These are phyloP conservation scores for Zymoseptoria ardabiliae DNA, from an alignment of 2,329 filamentous ascomycete species.

Conservation along the genomic window DNA sequence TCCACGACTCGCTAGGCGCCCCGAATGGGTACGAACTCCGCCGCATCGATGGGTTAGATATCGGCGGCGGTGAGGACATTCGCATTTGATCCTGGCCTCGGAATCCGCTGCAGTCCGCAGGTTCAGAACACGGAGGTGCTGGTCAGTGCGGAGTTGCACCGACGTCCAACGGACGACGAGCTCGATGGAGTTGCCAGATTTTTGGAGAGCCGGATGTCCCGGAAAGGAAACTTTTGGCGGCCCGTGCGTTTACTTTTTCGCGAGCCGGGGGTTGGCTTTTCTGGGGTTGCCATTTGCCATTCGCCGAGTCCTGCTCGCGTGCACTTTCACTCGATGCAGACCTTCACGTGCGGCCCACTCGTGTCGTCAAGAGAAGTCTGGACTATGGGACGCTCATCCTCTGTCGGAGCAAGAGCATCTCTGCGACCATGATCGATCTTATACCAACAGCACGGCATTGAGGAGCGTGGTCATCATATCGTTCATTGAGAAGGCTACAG, in stretches of 20 bases:
- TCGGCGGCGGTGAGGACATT: neutral
- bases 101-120: neutral
- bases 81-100: neutral
- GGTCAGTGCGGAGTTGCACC: too few relatives aligned
- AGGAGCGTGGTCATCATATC: too few relatives aligned
- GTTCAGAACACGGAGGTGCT: too few relatives aligned
- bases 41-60: neutral
- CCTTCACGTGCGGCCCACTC: neutral
- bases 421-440: neutral
- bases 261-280: neutral
- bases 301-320: neutral
- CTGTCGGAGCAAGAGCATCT: neutral
- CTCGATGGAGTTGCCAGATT: neutral
- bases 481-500: too few relatives aligned
- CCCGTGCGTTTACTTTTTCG: neutral
- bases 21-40: neutral
- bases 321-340: neutral
- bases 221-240: neutral
- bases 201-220: neutral
- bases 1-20: neutral
- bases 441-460: too few relatives aligned
- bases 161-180: neutral
- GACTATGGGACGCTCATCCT: neutral
- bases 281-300: neutral
- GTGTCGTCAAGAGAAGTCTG: neutral